Evolutionary conservation across 768 basidiomycete species (phyloP), one percentile per base, ranked within the genome.

Genomic region (Termitomyces sp.): DNA sequence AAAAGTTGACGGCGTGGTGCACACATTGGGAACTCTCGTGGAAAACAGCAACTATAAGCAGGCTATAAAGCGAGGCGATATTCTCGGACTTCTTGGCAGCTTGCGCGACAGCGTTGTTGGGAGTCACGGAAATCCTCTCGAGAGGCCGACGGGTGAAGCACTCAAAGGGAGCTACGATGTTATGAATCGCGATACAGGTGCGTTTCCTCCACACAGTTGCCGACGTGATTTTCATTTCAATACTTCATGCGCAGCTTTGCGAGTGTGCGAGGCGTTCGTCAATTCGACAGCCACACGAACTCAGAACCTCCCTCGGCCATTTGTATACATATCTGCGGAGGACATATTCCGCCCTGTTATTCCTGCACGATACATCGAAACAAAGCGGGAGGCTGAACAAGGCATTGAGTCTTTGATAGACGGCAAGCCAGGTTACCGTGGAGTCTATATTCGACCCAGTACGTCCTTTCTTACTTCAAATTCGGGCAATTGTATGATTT

Each of bases 271-370:
- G 64, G 82, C 90, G 6, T 90, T 89, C 65, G 61, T 88, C 21
- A 70, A 75, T 24, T 81, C 82, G 15, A 64, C 65, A 50, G 62
- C 59, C 51, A 64, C 66, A 61, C 60, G 57, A 53, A 51, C 58
- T 61, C 53, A 66, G 51, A 64, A 58, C 56, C 58, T 62, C 54
- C 72, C 76, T 46, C 79, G 85, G 52, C 81, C 86, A n/a, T 98
- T 99, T 70, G 79, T 98, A 40, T 98, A 90, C 71, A 77, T 99
- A 54, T 99, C 97, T 47, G 97, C 97, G 6, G 96, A 96, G 65
- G 93, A 95, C 67, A 82, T 96, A 45, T 93, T 85, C 71, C 83
- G 91, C 14, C 97, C 96, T 26, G 64, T 96, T 63, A 81, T 98
- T 48, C 84, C 94, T 28, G 77, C 81, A 0, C 74, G 89, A 35